Evolutionary conservation across 495 filamentous ascomycete genomes (phyloP).

Genomic region (Tricharina praecox): DNA sequence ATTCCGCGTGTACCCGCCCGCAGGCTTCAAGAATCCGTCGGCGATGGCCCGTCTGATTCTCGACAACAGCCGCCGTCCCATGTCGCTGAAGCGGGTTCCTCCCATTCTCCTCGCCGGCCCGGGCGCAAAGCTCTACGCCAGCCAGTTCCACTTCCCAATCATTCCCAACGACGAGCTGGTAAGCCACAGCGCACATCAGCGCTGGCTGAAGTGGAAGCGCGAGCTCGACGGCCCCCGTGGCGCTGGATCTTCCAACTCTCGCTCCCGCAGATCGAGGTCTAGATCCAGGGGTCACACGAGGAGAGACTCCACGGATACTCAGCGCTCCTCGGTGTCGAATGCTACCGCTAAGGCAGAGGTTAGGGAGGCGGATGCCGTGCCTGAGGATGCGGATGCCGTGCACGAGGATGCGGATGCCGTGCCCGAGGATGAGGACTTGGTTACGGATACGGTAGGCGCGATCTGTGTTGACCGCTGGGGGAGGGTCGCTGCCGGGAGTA

Average conservation of each 20-base stretch:
- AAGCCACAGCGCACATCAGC: slow-evolving; percentile 52
- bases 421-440: slow-evolving; percentile 33
- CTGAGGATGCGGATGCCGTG: too few relatives aligned
- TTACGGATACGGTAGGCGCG: slow-evolving; percentile 89
- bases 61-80: slow-evolving; percentile 48
- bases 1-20: slow-evolving; percentile 2
- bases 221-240: slow-evolving; percentile 41
- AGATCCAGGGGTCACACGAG: neutral
- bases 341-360: neutral
- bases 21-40: slow-evolving; percentile 87
- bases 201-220: slow-evolving; percentile 57
- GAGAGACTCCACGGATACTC: neutral
- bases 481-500: slow-evolving; percentile 88
- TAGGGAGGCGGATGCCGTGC: neutral
- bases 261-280: slow-evolving; percentile 3
- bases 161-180: slow-evolving; percentile 56
- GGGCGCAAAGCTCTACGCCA: slow-evolving; percentile 73
- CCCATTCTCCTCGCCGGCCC: slow-evolving; percentile 78
- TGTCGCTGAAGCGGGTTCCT: slow-evolving; percentile 72
- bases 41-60: slow-evolving; percentile 67
- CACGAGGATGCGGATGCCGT: slow-evolving; percentile 4
- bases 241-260: slow-evolving; percentile 27
- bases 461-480: slow-evolving; percentile 76
- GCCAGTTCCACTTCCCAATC: slow-evolving; percentile 50
- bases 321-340: neutral